Conservation (phyloP, 208 protist species). For the Trypanosoma melophagium region DNA sequence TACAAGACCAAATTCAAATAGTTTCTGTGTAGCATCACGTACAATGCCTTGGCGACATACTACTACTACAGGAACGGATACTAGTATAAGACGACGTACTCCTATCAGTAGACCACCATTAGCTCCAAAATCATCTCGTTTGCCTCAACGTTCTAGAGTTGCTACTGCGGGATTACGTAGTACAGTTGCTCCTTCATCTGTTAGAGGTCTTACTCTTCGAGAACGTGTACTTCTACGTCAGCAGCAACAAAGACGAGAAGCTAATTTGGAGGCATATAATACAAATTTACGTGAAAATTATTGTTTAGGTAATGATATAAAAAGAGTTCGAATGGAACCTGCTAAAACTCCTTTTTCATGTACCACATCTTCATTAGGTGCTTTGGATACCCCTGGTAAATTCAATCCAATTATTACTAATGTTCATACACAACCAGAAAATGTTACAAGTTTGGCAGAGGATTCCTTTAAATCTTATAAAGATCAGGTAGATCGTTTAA, state of each 20-base stretch:
- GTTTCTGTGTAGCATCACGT: not conserved
- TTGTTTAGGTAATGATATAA: slow-evolving; percentile 47
- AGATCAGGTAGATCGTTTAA: not conserved
- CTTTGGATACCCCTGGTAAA: too few relatives aligned
- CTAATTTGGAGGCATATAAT: slow-evolving; percentile 33
- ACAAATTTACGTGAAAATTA: slow-evolving; percentile 47
- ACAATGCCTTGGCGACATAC: slow-evolving; percentile 23
- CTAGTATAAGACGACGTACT: not conserved
- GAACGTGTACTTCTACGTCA: slow-evolving; percentile 33
- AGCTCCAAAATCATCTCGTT: slow-evolving; percentile 17
- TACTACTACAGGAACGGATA: slow-evolving; percentile 14
- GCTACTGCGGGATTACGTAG: not conserved
- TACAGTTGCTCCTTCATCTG: slow-evolving; percentile 10
- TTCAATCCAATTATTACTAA: not conserved
- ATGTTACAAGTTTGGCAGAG: too few relatives aligned
- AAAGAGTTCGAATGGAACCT: slow-evolving; percentile 38
- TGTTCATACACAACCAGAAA: not conserved
- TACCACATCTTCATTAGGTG: too few relatives aligned
- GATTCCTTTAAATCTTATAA: slow-evolving; percentile 8
- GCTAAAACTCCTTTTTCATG: not conserved
- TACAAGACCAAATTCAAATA: too few relatives aligned
- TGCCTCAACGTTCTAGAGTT: not conserved
- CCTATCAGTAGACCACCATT: slow-evolving; percentile 24
- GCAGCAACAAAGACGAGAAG: slow-evolving; percentile 20
- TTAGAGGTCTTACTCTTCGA: slow-evolving; percentile 28